Base-by-base conservation (phyloP, 2,329 filamentous ascomycete species). In the Camptophora hylomeconis region DNA sequence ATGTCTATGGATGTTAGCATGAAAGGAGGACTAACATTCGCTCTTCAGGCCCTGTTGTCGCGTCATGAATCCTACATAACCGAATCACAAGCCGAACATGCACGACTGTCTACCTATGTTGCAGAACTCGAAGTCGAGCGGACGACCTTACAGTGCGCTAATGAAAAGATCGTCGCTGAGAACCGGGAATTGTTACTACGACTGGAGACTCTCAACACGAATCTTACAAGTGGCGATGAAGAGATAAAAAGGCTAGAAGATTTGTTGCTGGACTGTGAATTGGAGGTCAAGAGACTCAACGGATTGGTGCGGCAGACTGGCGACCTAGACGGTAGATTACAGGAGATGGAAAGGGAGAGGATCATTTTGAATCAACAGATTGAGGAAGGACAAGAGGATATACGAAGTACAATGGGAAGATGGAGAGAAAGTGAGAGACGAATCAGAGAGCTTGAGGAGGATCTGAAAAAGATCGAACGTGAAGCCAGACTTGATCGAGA, bases 31-130 rank as follows among this genome's bases (percentile, higher is more conserved):
- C 79, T 92, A 58, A 92, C 74, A 30, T 80, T 72, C 57, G 61
- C 69, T 30, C 56, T 78, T 35, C 75, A 95, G 89, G 84, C 84
- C 36, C 67, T 98, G 32, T 72, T 98, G 22, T 74, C 79, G 40
- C 79, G 87, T 46, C 86, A 98, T 69, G 86, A 95, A 63, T 75
- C 80, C 35, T 94, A 92, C 57, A 87, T 94, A 67, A 77, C 77
- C 44, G 83, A 93, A 53, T 83, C 86, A 35, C 84, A 93, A 61
- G 73, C 75, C 44, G 84, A 94, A 52, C 80, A 86, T 36, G 61
- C 66, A 37, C 71, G 76, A 37, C 73, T 94, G 57, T 67, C 71
- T 24, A 56, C 62, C 25, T 67, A 67, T 39, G 65, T 98, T 32
- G 81, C 92, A 57, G 54, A 54, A 31, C 65, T 98, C 29, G 82